A percentile compares a stretch with the other conserved stretches of the same genome.
Conservation (phyloP, 1,139 yeast species). For the Blastobotrys illinoisensis region DNA sequence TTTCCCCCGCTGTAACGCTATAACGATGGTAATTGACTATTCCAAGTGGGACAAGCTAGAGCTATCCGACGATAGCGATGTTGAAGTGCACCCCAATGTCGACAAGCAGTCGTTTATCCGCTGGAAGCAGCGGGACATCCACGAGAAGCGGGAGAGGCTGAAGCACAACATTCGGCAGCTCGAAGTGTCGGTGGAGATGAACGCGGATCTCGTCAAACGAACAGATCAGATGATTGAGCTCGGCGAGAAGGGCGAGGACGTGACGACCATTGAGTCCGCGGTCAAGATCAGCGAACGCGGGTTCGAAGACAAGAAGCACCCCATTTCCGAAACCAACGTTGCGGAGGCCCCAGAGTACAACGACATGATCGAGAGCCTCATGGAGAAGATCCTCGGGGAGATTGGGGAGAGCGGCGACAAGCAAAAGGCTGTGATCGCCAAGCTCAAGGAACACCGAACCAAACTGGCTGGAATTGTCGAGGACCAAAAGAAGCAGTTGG, state of each 20-base stretch:
- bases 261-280: constrained; percentile 35
- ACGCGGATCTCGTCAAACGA: constrained; percentile 63
- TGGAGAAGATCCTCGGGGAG: constrained; percentile 62
- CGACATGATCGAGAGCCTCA: constrained; percentile 88
- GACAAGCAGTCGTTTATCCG: constrained; percentile 87
- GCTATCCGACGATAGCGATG: constrained; percentile 90
- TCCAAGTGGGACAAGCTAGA: constrained; percentile 98
- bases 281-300: constrained; percentile 25
- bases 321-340: constrained; percentile 45
- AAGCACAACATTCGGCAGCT: constrained; percentile 70
- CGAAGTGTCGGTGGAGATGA: constrained; percentile 71
- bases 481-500: constrained; percentile 64
- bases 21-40: constrained; percentile 59
- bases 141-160: constrained; percentile 81
- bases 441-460: constrained; percentile 31
- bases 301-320: constrained; percentile 24
- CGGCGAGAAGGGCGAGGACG: constrained; percentile 18
- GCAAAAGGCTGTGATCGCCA: constrained; percentile 21
- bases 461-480: constrained; percentile 36
- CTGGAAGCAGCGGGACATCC: constrained; percentile 97
- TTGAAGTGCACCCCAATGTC: constrained; percentile 97
- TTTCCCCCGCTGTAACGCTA: too few species aligned
- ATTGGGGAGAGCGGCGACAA: constrained; percentile 49
- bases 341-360: constrained; percentile 73
- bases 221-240: constrained; percentile 56